phyloP scores from a whole-genome alignment of 2,329 filamentous ascomycete genomes.

The Microsporum canis region DNA sequence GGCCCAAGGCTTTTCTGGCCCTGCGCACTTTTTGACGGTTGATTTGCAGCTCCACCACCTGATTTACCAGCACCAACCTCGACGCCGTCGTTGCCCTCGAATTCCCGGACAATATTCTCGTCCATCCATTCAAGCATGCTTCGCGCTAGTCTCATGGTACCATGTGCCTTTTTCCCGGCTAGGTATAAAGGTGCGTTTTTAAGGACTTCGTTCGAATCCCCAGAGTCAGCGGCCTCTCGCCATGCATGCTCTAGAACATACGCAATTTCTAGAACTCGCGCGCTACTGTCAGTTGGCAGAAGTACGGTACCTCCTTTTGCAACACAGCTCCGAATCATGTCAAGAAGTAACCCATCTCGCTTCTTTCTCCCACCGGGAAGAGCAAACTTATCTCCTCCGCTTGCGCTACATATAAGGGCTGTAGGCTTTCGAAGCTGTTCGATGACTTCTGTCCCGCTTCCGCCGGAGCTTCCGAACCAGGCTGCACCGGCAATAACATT shows the following conservation, averaged over 20 bases:
- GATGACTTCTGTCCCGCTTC: conserved; percentile 77
- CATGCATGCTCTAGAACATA: conserved; percentile 90
- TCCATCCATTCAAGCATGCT: conserved; percentile 99
- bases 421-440: conserved; percentile 90
- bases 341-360: conserved; percentile 73
- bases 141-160: conserved; percentile 78
- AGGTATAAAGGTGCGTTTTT: conserved; percentile 57
- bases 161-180: conserved; percentile 73
- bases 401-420: conserved; percentile 82
- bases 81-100: conserved; percentile 52
- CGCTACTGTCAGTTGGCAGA: conserved; percentile 89
- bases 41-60: conserved; percentile 33
- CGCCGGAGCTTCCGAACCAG: conserved; percentile 74
- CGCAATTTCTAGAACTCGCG: conserved; percentile 81
- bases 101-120: conserved; percentile 82
- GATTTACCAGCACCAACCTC: conserved; percentile 27
- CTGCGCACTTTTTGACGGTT: conserved; percentile 26
- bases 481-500: conserved; percentile 89
- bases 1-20: conserved; percentile 48
- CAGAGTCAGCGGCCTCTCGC: conserved; percentile 51
- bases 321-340: conserved; percentile 68
- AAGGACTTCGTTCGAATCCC: conserved; percentile 41
- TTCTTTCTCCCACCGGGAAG: conserved; percentile 62
- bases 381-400: conserved; percentile 61
- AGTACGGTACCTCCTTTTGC: conserved; percentile 78